These are phyloP conservation scores for Luffa aegyptiaca DNA, from an alignment of 306 rosid species.

Conservation along the genomic window DNA sequence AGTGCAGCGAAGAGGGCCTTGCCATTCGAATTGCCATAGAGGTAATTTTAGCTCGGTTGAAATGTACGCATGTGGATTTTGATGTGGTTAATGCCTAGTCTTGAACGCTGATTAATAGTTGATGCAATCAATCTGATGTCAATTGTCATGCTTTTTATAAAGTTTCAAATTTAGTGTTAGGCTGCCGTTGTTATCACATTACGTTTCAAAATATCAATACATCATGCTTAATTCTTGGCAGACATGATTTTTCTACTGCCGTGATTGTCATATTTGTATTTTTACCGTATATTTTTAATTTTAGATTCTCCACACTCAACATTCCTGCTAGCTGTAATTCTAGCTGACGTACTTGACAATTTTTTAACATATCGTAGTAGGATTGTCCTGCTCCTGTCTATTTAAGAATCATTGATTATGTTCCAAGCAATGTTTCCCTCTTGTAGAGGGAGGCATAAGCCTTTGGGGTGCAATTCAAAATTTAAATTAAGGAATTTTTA, in stretches of 20 bases:
- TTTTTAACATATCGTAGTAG: neutral
- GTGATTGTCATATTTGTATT: neutral
- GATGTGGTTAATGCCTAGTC: constrained; percentile 1
- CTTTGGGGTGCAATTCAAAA: neutral
- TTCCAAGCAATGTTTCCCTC: neutral
- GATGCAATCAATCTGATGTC: neutral
- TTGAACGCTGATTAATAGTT: neutral
- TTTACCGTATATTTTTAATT: neutral
- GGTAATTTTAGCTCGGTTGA: constrained; percentile 35
- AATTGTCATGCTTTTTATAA: neutral
- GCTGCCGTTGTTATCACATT: neutral
- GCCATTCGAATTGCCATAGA: constrained; percentile 75
- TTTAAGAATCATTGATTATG: neutral
- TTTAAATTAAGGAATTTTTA: neutral
- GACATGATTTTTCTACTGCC: neutral
- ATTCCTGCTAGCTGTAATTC: neutral
- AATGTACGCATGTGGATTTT: neutral
- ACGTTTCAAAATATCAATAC: neutral
- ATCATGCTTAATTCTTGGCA: neutral
- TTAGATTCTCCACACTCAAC: neutral
- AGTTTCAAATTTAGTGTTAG: neutral
- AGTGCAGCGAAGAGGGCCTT: constrained; percentile 80
- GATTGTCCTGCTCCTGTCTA: neutral
- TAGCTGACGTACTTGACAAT: neutral
- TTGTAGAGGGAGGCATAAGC: neutral